Conservation (phyloP, 2,329 filamentous ascomycete species). For the Akanthomyces muscarius region DNA sequence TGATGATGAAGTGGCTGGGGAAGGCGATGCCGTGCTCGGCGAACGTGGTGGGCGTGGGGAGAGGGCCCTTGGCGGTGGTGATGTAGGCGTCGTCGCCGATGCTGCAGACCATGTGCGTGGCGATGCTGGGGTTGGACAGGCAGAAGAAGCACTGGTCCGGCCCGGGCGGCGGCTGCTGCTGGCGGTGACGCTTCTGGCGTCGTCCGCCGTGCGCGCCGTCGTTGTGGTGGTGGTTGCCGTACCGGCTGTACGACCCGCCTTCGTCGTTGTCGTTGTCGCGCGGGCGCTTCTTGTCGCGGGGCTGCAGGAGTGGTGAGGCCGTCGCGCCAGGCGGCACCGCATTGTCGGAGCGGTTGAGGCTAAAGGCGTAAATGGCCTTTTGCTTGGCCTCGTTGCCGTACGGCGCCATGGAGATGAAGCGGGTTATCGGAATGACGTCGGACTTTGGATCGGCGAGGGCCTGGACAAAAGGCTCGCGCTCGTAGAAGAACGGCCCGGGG, state of each 20-base stretch:
- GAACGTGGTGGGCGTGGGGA: constrained; percentile 70
- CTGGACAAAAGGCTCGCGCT: constrained; percentile 90
- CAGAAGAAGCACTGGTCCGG: constrained; percentile 93
- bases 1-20: constrained; percentile 85
- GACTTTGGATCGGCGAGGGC: constrained; percentile 36
- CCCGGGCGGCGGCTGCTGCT: constrained; percentile 55
- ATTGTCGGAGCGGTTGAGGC: constrained; percentile 61
- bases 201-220: constrained; percentile 38
- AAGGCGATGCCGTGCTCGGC: constrained; percentile 61
- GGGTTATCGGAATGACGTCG: constrained; percentile 62
- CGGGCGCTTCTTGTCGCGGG: constrained; percentile 56
- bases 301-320: constrained; percentile 67
- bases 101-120: constrained; percentile 82
- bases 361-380: constrained; percentile 78
- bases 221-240: constrained; percentile 43
- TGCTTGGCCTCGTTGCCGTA: constrained; percentile 73
- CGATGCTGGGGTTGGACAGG: constrained; percentile 77
- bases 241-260: constrained; percentile 46
- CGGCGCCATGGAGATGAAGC: constrained; percentile 84
- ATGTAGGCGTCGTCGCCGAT: constrained; percentile 86
- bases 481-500: constrained; percentile 65
- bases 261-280: constrained; percentile 32
- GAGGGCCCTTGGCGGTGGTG: constrained; percentile 86
- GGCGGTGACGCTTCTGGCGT: constrained; percentile 43
- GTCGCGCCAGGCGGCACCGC: constrained; percentile 69